A percentile compares a stretch with the other conserved stretches of the same genome.
Conservation (phyloP, 257 asterid genomes). For the Solanum virginianum region DNA sequence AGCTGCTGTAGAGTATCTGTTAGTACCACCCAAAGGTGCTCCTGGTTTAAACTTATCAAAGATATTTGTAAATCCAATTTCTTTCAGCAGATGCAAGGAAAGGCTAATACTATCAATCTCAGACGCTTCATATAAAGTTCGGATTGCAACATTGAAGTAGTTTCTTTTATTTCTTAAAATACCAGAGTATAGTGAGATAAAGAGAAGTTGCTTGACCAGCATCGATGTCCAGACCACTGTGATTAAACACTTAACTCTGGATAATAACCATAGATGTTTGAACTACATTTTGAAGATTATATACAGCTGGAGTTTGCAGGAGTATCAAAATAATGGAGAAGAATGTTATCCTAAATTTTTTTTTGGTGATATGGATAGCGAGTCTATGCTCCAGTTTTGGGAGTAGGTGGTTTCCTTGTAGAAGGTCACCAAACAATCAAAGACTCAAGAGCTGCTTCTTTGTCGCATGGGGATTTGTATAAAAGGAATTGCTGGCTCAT, state of each 20-base stretch:
- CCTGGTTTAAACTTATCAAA: constrained; percentile 26
- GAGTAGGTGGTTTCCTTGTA: constrained; percentile 54
- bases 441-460: constrained; percentile 56
- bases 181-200: too few relatives aligned
- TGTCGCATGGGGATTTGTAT: constrained; percentile 86
- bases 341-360: constrained; percentile 18
- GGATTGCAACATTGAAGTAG: too few relatives aligned
- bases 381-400: constrained; percentile 58
- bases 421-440: constrained; percentile 62
- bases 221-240: too few relatives aligned
- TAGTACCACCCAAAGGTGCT: constrained; percentile 11
- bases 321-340: constrained; percentile 21
- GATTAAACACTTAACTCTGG: too few relatives aligned
- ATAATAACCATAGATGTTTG: too few relatives aligned
- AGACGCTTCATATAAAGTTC: too few relatives aligned
- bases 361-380: constrained; percentile 37
- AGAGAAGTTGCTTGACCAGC: too few relatives aligned
- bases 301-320: constrained; percentile 66
- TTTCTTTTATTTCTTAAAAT: too few relatives aligned
- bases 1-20: constrained; percentile 33
- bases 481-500: constrained; percentile 36
- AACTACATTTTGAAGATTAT: too few relatives aligned
- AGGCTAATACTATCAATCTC: too few relatives aligned
- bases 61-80: constrained; percentile 23
- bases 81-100: too few relatives aligned